Conservation (phyloP, 148 eudicot species). For the Amaranthus cruentus region DNA sequence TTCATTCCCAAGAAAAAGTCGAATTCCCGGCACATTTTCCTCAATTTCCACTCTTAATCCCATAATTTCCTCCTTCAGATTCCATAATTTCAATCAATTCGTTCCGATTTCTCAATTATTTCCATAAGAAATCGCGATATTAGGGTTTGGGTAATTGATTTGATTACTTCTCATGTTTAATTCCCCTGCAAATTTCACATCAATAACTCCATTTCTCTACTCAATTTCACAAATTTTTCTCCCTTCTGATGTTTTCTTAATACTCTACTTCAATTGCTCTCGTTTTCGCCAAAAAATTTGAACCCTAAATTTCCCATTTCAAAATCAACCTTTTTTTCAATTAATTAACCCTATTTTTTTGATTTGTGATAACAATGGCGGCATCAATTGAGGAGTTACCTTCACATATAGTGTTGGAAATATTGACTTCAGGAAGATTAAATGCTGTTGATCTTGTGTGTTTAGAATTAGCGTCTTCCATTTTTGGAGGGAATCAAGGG, state of each 20-base stretch:
- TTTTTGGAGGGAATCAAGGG: constrained; percentile 52
- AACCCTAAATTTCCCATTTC: neutral
- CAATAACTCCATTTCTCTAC: constrained; percentile 33
- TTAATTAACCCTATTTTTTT: neutral
- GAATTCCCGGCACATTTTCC: constrained; percentile 3
- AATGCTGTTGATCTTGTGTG: constrained; percentile 66
- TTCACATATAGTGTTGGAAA: constrained; percentile 68
- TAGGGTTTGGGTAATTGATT: constrained; percentile 16
- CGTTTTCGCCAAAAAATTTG: constrained; percentile 67
- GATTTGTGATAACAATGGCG: constrained; percentile 40
- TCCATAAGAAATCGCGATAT: constrained; percentile 2
- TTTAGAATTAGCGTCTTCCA: constrained; percentile 53
- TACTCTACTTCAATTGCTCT: constrained; percentile 41
- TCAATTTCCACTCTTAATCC: constrained; percentile 9
- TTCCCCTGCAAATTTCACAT: constrained; percentile 32
- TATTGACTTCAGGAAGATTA: constrained; percentile 63
- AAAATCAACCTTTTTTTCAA: neutral
- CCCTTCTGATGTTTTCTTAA: constrained; percentile 36
- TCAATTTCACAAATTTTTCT: constrained; percentile 43
- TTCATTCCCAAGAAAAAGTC: constrained; percentile 10
- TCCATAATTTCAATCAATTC: constrained; percentile 9
- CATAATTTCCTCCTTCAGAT: constrained; percentile 1
- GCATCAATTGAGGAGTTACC: constrained; percentile 66
- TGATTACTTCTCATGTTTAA: constrained; percentile 53
- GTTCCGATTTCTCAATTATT: neutral